Evolutionary conservation across 305 asterid species (phyloP).

Genomic region (Withania somnifera): DNA sequence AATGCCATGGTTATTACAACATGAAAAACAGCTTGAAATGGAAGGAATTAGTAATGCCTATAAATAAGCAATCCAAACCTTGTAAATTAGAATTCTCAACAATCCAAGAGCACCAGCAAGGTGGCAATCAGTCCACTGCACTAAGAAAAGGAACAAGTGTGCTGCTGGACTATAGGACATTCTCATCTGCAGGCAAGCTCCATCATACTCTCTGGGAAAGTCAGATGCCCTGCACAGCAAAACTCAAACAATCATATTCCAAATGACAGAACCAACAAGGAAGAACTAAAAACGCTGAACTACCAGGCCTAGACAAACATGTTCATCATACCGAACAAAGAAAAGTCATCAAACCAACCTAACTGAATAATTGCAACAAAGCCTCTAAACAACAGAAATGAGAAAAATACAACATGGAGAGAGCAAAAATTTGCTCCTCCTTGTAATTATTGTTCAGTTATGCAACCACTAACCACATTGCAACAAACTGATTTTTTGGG

Average conservation of each 20-base stretch:
- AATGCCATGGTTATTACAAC: neutral
- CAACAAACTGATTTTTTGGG: neutral
- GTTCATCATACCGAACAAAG: neutral
- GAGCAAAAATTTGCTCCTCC: neutral
- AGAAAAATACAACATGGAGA: neutral
- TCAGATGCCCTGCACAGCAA: slow-evolving; percentile 66
- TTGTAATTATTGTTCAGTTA: neutral
- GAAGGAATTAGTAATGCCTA: neutral
- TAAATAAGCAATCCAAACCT: slow-evolving; percentile 30
- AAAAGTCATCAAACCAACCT: neutral
- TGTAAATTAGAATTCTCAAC: slow-evolving; percentile 74
- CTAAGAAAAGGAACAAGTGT: slow-evolving; percentile 74
- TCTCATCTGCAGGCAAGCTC: slow-evolving; percentile 91
- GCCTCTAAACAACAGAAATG: neutral
- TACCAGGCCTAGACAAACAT: neutral
- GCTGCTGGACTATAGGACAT: slow-evolving; percentile 97
- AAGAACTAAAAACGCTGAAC: neutral
- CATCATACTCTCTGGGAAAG: slow-evolving; percentile 72
- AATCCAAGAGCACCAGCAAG: slow-evolving; percentile 96
- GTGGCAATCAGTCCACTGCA: slow-evolving; percentile 88
- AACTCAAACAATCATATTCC: slow-evolving; percentile 9
- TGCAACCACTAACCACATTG: neutral
- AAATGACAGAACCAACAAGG: neutral
- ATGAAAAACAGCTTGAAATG: neutral
- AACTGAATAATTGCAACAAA: neutral